Percentiles rank a stretch among this genome's conserved stretches.
These are phyloP conservation scores for Tricharina praecox DNA, from an alignment of 495 filamentous ascomycete genomes.

Conservation along the genomic window DNA sequence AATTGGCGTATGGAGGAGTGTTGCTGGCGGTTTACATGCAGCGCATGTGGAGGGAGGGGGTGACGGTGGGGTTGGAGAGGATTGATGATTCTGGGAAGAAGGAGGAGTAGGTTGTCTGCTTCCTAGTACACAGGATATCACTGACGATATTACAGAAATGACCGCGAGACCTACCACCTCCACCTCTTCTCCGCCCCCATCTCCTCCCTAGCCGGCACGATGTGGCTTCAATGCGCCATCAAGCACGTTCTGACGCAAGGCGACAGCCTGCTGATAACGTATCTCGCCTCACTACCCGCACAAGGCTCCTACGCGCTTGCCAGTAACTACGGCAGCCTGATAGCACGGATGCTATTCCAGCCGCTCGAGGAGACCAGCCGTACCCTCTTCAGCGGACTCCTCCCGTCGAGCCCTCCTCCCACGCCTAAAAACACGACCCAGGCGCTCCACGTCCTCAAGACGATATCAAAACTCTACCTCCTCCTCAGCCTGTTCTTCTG, in stretches of 20 bases:
- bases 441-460: slow-evolving; percentile 33
- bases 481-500: slow-evolving; percentile 52
- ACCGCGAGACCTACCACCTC: no score
- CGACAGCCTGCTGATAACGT: slow-evolving; percentile 70
- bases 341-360: slow-evolving; percentile 83
- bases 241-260: slow-evolving; percentile 92
- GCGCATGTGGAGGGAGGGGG: slow-evolving; percentile 34
- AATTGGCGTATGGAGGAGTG: slow-evolving; percentile 54
- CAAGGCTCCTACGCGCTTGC: slow-evolving; percentile 92
- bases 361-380: slow-evolving; percentile 85
- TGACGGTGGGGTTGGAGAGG: slow-evolving; percentile 18
- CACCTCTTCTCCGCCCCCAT: slow-evolving; percentile 29
- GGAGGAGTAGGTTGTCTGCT: no score
- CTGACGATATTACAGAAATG: no score
- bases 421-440: slow-evolving; percentile 12
- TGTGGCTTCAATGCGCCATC: slow-evolving; percentile 71
- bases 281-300: slow-evolving; percentile 53
- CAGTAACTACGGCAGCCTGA: slow-evolving; percentile 80
- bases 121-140: no score
- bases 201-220: slow-evolving; percentile 42
- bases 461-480: slow-evolving; percentile 43
- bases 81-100: no score
- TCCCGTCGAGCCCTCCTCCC: slow-evolving; percentile 29
- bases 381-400: slow-evolving; percentile 64
- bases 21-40: slow-evolving; percentile 50